Evolutionary conservation across 1,284 basidiomycete species (phyloP).

Genomic region (Anthracocystis walkeri): DNA sequence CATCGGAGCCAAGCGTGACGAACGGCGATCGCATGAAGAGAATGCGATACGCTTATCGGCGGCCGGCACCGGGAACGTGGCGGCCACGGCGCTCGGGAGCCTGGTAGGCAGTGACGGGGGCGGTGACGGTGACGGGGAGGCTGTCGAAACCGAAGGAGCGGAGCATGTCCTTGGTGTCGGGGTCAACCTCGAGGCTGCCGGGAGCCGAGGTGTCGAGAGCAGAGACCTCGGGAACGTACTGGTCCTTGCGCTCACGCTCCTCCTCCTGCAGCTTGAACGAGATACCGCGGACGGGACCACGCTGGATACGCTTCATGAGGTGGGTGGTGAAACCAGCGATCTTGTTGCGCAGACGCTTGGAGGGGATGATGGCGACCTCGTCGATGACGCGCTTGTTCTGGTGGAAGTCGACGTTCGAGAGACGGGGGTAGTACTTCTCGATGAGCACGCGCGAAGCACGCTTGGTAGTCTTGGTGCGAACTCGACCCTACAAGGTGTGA

Average conservation of each 20-base stretch:
- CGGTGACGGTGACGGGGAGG: constrained; percentile 67
- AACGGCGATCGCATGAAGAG: neutral
- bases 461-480: constrained; percentile 99
- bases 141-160: constrained; percentile 67
- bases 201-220: constrained; percentile 67
- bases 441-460: constrained; percentile 98
- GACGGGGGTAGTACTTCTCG: constrained; percentile 88
- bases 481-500: constrained; percentile 82
- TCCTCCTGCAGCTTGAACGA: constrained; percentile 99
- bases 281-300: constrained; percentile 98
- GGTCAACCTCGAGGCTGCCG: constrained; percentile 68
- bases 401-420: constrained; percentile 70
- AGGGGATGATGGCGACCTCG: constrained; percentile 90
- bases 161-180: constrained; percentile 70
- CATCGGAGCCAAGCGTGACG: constrained; percentile 9
- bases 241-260: constrained; percentile 93
- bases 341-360: constrained; percentile 99
- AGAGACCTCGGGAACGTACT: constrained; percentile 70
- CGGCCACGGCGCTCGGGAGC: constrained; percentile 67
- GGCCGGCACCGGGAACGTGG: constrained; percentile 68
- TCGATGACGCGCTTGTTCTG: constrained; percentile 99
- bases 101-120: constrained; percentile 65
- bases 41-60: constrained; percentile 57
- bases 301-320: constrained; percentile 99
- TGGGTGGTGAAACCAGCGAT: constrained; percentile 99